phyloP scores from a whole-genome alignment of 495 filamentous ascomycete species.

The Penicillium verhagenii region DNA sequence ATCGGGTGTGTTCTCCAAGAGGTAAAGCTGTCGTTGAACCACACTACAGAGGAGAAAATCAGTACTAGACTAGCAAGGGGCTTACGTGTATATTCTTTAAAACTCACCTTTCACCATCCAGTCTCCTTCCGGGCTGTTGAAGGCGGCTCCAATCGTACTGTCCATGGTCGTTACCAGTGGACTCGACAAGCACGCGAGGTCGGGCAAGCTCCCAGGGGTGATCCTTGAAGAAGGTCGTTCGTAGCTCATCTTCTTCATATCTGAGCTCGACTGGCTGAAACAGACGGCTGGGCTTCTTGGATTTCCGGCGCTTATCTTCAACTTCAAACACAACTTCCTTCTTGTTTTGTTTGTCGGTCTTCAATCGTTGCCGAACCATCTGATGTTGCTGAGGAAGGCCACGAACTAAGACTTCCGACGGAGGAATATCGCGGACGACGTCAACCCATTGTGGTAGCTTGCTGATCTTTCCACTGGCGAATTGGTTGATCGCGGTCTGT shows the following conservation, averaged over 20 bases:
- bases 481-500: conserved; percentile 58
- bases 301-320: conserved; percentile 40
- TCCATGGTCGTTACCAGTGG: conserved; percentile 75
- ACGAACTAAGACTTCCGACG: conserved; percentile 72
- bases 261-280: conserved; percentile 75
- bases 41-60: conserved; percentile 59
- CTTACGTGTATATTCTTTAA: neutral
- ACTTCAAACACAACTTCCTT: conserved; percentile 40
- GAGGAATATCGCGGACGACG: conserved; percentile 71
- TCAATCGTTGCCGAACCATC: conserved; percentile 50
- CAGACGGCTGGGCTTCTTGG: conserved; percentile 66
- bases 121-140: conserved; percentile 69
- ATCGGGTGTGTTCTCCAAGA: conserved; percentile 63
- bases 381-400: conserved; percentile 65
- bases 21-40: conserved; percentile 85
- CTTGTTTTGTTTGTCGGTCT: conserved; percentile 31
- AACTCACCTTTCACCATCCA: conserved; percentile 83
- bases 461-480: conserved; percentile 48
- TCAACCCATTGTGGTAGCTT: conserved; percentile 72
- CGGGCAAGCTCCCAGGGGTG: conserved; percentile 97
- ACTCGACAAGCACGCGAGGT: conserved; percentile 79
- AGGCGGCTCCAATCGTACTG: conserved; percentile 80
- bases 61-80: neutral
- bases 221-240: conserved; percentile 79
- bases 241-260: conserved; percentile 84